These are phyloP conservation scores for Coemansia asiatica DNA, from an alignment of 192 early-diverging fungal genomes.

Conservation along the genomic window DNA sequence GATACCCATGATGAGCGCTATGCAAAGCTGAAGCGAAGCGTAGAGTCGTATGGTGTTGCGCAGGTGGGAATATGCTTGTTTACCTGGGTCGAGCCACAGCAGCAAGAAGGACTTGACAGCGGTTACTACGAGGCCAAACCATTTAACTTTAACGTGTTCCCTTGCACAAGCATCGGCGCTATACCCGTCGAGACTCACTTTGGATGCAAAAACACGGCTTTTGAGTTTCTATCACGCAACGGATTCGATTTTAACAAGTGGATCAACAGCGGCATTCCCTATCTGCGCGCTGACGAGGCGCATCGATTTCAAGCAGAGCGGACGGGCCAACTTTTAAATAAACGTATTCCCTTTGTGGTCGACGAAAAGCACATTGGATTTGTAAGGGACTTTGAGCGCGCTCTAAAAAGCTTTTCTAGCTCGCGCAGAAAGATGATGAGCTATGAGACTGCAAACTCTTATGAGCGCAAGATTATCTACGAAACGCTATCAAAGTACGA, in stretches of 20 bases:
- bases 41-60: constrained; percentile 59
- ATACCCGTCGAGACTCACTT: constrained; percentile 41
- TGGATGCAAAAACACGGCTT: constrained; percentile 53
- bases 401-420: constrained; percentile 18
- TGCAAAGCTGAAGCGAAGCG: constrained; percentile 54
- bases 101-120: background rate
- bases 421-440: constrained; percentile 17
- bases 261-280: constrained; percentile 77
- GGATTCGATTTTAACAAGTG: constrained; percentile 93
- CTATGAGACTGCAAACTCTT: constrained; percentile 57
- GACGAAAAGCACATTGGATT: constrained; percentile 19
- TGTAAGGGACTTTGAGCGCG: constrained; percentile 23
- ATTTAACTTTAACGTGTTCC: constrained; percentile 92
- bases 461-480: constrained; percentile 73
- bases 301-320: constrained; percentile 24
- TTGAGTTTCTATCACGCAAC: constrained; percentile 75
- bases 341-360: constrained; percentile 14
- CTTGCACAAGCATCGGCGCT: constrained; percentile 38
- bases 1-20: constrained; percentile 63
- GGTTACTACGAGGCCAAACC: constrained; percentile 71
- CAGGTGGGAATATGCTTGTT: constrained; percentile 89
- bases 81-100: constrained; percentile 59
- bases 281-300: constrained; percentile 37
- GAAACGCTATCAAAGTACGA: constrained; percentile 64
- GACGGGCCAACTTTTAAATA: constrained; percentile 20